phyloP scores from a whole-genome alignment of 1,139 yeast species.

The Suhomyces wounanorum region DNA sequence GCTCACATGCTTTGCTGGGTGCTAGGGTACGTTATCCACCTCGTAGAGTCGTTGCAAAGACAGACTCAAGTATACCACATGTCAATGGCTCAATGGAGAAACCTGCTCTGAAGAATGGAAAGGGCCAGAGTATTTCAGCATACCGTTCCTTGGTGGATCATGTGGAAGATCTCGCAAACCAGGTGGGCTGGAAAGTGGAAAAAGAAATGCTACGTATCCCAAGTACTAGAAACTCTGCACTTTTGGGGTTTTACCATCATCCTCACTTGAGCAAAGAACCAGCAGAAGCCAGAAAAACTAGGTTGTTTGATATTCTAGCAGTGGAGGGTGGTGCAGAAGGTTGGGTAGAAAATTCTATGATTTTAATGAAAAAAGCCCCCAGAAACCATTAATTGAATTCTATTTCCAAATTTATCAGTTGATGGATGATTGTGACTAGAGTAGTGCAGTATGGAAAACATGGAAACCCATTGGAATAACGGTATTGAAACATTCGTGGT shows the following conservation, averaged over 20 bases:
- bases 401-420: too few relatives aligned
- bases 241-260: conserved; percentile 60
- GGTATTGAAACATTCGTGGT: too few relatives aligned
- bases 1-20: conserved; percentile 86
- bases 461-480: too few relatives aligned
- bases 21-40: conserved; percentile 66
- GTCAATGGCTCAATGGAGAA: neutral
- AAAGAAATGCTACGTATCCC: conserved; percentile 91
- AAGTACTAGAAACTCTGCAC: conserved; percentile 89
- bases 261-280: conserved; percentile 27
- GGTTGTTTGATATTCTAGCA: conserved; percentile 60
- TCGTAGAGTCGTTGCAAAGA: conserved; percentile 17
- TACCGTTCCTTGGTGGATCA: conserved; percentile 87
- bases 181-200: conserved; percentile 82
- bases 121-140: conserved; percentile 44
- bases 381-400: conserved; percentile 27
- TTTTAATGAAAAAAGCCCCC: conserved; percentile 54
- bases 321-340: conserved; percentile 88
- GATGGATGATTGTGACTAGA: too few relatives aligned
- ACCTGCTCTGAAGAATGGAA: neutral
- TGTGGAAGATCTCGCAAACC: conserved; percentile 65
- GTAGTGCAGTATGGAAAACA: too few relatives aligned
- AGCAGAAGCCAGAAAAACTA: conserved; percentile 27
- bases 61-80: neutral
- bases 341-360: conserved; percentile 81